A percentile compares a stretch with the other conserved stretches of the same genome.
Evolutionary conservation across 805 yeast species (phyloP).

Genomic region (Debaryomyces hansenii): DNA sequence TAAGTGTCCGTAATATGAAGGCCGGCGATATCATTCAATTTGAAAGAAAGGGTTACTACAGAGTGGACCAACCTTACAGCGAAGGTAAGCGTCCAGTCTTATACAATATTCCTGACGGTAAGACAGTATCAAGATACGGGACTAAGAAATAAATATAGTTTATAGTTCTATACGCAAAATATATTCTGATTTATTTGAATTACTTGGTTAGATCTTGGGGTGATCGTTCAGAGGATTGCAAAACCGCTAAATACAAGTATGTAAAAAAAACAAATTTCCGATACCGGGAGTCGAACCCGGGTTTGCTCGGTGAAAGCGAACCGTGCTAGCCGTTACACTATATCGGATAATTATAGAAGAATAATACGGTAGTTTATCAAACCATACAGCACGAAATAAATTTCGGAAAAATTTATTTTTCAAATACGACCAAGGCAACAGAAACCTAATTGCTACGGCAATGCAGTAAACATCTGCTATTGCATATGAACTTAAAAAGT

Average conservation of each 20-base stretch:
- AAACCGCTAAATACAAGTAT: too few relatives aligned
- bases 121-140: slow-evolving; percentile 41
- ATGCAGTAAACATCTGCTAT: too few relatives aligned
- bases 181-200: not conserved
- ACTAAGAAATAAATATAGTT: slow-evolving; percentile 28
- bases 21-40: slow-evolving; percentile 89
- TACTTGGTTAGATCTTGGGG: too few relatives aligned
- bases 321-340: slow-evolving; percentile 57
- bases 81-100: slow-evolving; percentile 70
- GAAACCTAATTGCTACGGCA: too few relatives aligned
- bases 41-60: slow-evolving; percentile 95
- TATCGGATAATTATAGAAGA: slow-evolving; percentile 41
- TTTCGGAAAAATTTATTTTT: too few relatives aligned
- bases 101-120: slow-evolving; percentile 96
- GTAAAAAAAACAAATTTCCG: slow-evolving; percentile 45
- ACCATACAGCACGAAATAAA: too few relatives aligned
- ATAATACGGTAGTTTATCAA: too few relatives aligned
- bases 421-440: too few relatives aligned
- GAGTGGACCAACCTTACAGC: slow-evolving; percentile 62
- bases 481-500: too few relatives aligned
- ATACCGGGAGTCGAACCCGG: slow-evolving; percentile 88
- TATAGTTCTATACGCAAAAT: not conserved
- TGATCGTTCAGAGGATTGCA: too few relatives aligned
- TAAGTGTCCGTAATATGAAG: slow-evolving; percentile 72
- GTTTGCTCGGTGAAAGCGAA: slow-evolving; percentile 55